Evolutionary conservation across 176 grass and related monocot species (phyloP).

Genomic region (Oropetium thomaeum): DNA sequence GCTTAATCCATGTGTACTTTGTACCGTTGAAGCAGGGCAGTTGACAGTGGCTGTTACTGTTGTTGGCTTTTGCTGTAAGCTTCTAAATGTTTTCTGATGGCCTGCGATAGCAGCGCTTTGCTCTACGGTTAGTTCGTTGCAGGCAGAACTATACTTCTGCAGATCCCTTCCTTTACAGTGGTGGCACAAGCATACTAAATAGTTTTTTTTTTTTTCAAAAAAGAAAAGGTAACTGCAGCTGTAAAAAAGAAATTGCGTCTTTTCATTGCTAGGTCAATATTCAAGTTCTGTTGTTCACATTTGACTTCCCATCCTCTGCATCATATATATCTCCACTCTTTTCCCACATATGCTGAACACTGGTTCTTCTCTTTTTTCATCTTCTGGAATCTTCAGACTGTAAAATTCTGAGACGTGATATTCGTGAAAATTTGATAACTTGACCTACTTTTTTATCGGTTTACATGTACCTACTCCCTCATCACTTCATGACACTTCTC

Average conservation of each 20-base stretch:
- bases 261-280: neutral
- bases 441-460: neutral
- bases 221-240: too few species aligned
- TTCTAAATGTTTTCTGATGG: slow-evolving; percentile 33
- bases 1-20: slow-evolving; percentile 32
- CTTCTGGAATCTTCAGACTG: neutral
- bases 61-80: slow-evolving; percentile 20
- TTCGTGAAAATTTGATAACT: neutral
- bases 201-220: too few species aligned
- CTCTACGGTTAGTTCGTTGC: slow-evolving; percentile 38
- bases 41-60: slow-evolving; percentile 45
- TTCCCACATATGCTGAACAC: neutral
- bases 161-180: slow-evolving; percentile 22
- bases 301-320: neutral
- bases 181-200: too few species aligned
- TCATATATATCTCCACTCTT: neutral
- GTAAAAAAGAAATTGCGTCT: slow-evolving; percentile 20
- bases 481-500: neutral
- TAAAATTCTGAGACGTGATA: neutral
- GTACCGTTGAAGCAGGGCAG: slow-evolving; percentile 32
- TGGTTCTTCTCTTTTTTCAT: neutral
- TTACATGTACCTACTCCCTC: neutral
- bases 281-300: neutral
- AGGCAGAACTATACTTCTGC: slow-evolving; percentile 2
- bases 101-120: neutral